Evolutionary conservation across 1,139 yeast genomes (phyloP), one percentile per base, ranked within the genome.

Genomic region (Blastobotrys raffinosifermentans): DNA sequence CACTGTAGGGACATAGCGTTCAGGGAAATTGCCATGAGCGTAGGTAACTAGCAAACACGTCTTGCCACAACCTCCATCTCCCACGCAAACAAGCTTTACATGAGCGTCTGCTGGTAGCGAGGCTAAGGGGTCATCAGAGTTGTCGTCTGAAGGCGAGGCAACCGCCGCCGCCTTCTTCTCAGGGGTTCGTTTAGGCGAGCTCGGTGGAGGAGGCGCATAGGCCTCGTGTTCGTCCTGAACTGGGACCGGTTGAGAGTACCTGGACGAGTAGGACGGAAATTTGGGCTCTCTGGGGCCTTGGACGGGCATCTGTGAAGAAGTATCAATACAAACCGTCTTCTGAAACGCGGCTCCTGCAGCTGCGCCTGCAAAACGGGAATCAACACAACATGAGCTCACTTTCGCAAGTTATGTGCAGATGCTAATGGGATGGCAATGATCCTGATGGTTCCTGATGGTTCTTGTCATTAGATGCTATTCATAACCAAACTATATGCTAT

Each of bases 11-110:
- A 83, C 87, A 54, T 84, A 84, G 9, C 74, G 70, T 27, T 58
- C 61, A 2, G 96, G 96, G 54, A 82, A 84, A 46, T 72, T 70
- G 18, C 87, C 87, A 48, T 80, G 78, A 3, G 89, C 75, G 55
- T 84, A 91, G n/a, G 89, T 75, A 20, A 83, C 81, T 43, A 89
- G 63, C 45, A 89, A 63, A 49, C 94, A 83, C 0, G 97, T 89
- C 60, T 89, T 89, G 21, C 97, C 97, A 57, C 95, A 84, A 10
- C 93, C 94, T 49, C 94, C 94, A 58, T 89, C 97, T 3, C 97
- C 97, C 4, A 89, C 95, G 36, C 57, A 49, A 16, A 86, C 89
- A 15, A 87, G 91, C 41, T 55, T 55, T 20, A 54, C 47, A 32
- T 54, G 51, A 34, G 49, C 43, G 39, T 52, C 57, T 10, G 37